phyloP scores from a whole-genome alignment of 2,329 filamentous ascomycete species.

The Botrytis deweyae region DNA sequence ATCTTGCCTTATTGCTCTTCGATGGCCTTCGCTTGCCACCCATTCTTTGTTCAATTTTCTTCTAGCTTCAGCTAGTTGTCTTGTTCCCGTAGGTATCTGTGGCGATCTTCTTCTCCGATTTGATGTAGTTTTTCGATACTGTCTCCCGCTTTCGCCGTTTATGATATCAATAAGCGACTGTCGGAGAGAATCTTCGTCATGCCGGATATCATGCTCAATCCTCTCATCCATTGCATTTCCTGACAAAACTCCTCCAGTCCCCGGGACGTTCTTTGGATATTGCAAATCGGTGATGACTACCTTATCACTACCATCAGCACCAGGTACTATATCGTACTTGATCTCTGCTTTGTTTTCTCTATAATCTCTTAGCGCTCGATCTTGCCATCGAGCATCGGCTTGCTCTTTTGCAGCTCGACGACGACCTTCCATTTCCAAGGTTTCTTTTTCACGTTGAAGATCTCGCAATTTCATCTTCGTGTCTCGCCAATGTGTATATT shows the following conservation, averaged over 20 bases:
- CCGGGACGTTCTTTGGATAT: not conserved
- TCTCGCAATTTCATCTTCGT: not conserved
- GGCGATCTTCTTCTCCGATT: not conserved
- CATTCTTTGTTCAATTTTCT: conserved; percentile 4
- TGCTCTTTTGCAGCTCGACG: conserved; percentile 17
- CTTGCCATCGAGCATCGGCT: conserved; percentile 8
- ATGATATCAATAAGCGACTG: not conserved
- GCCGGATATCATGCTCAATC: not conserved
- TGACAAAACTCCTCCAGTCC: not conserved
- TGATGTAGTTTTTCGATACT: not conserved
- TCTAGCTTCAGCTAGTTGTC: conserved; percentile 8
- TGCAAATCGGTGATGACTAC: not conserved
- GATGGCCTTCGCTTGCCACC: not conserved
- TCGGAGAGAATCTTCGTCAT: not conserved
- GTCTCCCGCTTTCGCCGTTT: not conserved
- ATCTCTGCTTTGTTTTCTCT: not conserved
- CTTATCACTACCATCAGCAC: not conserved
- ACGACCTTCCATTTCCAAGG: conserved; percentile 16
- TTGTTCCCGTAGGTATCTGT: conserved; percentile 1
- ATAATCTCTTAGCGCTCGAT: not conserved
- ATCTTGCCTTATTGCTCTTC: not conserved
- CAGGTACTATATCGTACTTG: no score
- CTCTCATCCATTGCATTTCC: not conserved
- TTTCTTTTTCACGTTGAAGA: conserved; percentile 12
- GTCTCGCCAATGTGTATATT: not conserved